These are phyloP conservation scores for Pleodorina starrii DNA, from an alignment of 139 green algal species.

Conservation along the genomic window DNA sequence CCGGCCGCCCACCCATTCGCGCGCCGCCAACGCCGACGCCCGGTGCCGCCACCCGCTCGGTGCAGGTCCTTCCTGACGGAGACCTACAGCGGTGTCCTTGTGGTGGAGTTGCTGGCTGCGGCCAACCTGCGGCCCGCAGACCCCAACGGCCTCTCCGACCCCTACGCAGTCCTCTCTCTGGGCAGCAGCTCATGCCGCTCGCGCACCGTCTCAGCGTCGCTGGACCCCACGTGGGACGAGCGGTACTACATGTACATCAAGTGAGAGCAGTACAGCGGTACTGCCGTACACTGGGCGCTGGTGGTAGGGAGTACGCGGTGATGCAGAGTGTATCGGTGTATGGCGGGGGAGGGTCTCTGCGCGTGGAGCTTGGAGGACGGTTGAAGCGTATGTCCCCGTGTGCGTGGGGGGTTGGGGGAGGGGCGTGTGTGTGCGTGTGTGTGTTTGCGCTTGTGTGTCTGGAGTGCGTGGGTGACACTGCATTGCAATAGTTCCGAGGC, in stretches of 20 bases:
- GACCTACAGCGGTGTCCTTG: conserved; percentile 62
- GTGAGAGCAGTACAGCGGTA: conserved; percentile 13
- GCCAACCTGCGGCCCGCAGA: conserved; percentile 63
- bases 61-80: conserved; percentile 64
- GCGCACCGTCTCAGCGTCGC: conserved; percentile 9
- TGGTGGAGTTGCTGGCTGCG: conserved; percentile 60
- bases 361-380: too few species aligned
- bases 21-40: too few species aligned
- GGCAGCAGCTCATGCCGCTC: conserved; percentile 52
- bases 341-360: too few species aligned
- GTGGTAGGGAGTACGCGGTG: too few species aligned
- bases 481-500: too few species aligned
- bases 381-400: too few species aligned
- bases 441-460: too few species aligned
- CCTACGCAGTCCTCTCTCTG: conserved; percentile 64
- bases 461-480: too few species aligned
- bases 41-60: neutral
- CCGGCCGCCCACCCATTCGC: neutral
- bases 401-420: too few species aligned
- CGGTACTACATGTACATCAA: conserved; percentile 67
- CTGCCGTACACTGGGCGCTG: too few species aligned
- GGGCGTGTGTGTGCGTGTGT: too few species aligned
- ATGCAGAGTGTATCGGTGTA: too few species aligned
- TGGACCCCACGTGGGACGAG: conserved; percentile 69
- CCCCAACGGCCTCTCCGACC: conserved; percentile 64